phyloP scores from a whole-genome alignment of 768 basidiomycete species.

The Amanita polypyramis region DNA sequence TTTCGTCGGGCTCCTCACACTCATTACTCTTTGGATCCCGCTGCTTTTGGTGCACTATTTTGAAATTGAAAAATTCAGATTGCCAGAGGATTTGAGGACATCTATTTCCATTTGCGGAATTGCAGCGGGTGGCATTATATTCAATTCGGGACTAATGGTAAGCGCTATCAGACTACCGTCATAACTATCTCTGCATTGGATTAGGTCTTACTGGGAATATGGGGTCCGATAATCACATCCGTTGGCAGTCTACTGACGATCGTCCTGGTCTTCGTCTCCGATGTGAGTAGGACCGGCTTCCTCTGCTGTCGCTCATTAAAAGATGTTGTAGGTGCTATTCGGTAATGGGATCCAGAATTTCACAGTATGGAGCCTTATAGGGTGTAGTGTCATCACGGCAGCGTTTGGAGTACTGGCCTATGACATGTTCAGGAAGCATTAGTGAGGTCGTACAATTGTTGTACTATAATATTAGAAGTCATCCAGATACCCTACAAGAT shows the following conservation, averaged over 20 bases:
- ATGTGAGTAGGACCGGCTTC: constrained; percentile 29
- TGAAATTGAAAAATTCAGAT: constrained; percentile 54
- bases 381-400: constrained; percentile 67
- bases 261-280: constrained; percentile 75
- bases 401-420: constrained; percentile 77
- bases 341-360: constrained; percentile 51
- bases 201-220: constrained; percentile 71
- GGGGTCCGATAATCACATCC: constrained; percentile 82
- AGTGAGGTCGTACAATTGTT: neutral
- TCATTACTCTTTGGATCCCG: constrained; percentile 69
- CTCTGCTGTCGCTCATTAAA: constrained; percentile 1
- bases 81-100: constrained; percentile 42
- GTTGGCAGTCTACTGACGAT: constrained; percentile 94
- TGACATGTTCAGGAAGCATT: constrained; percentile 43
- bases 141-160: constrained; percentile 85
- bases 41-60: constrained; percentile 63
- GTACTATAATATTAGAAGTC: neutral
- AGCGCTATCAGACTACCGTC: constrained; percentile 9
- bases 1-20: constrained; percentile 68
- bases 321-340: constrained; percentile 34
- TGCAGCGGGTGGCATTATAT: constrained; percentile 58
- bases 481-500: constrained; percentile 1
- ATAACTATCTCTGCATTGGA: constrained; percentile 5
- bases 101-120: constrained; percentile 55
- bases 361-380: constrained; percentile 63